Evolutionary conservation across 208 protist genomes (phyloP).

Genomic region (Angomonas deanei): DNA sequence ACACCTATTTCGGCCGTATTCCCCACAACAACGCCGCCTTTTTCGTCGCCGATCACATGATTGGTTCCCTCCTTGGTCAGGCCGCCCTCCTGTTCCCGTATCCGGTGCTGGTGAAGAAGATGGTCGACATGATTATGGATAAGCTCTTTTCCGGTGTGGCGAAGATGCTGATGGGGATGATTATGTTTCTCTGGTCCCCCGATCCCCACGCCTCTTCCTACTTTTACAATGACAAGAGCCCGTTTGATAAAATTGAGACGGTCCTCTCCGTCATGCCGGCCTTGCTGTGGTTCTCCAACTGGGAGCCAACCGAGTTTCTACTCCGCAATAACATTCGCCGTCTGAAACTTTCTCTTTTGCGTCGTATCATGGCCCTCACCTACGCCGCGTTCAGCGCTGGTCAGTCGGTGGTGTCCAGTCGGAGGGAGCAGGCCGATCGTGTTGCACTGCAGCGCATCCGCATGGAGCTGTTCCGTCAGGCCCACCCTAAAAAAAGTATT

Average conservation of each 20-base stretch:
- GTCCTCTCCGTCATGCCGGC: constrained; percentile 19
- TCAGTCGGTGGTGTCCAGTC: constrained; percentile 14
- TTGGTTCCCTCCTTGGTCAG: constrained; percentile 22
- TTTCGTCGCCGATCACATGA: constrained; percentile 20
- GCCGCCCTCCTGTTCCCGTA: constrained; percentile 25
- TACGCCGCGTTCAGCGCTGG: constrained; percentile 36
- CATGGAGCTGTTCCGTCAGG: constrained; percentile 1
- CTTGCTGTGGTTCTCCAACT: constrained; percentile 36
- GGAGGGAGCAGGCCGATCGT: constrained; percentile 16
- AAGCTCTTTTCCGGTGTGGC: constrained; percentile 18
- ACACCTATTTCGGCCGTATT: constrained; percentile 12
- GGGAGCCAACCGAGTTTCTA: constrained; percentile 33
- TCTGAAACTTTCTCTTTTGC: constrained; percentile 38
- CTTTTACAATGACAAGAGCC: constrained; percentile 28
- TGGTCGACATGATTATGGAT: constrained; percentile 22
- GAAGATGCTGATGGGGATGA: constrained; percentile 29
- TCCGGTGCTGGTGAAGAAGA: constrained; percentile 12
- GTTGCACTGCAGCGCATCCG: constrained; percentile 20
- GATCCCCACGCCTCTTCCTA: constrained; percentile 23
- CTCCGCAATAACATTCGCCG: constrained; percentile 32
- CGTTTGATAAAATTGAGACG: constrained; percentile 27
- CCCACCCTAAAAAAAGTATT: not conserved
- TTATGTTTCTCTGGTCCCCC: constrained; percentile 17
- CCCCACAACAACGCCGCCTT: constrained; percentile 18
- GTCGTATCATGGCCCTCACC: constrained; percentile 26